Evolutionary conservation across 768 basidiomycete genomes (phyloP), one percentile per base, ranked within the genome.

Genomic region (Naematelia aurantialba): DNA sequence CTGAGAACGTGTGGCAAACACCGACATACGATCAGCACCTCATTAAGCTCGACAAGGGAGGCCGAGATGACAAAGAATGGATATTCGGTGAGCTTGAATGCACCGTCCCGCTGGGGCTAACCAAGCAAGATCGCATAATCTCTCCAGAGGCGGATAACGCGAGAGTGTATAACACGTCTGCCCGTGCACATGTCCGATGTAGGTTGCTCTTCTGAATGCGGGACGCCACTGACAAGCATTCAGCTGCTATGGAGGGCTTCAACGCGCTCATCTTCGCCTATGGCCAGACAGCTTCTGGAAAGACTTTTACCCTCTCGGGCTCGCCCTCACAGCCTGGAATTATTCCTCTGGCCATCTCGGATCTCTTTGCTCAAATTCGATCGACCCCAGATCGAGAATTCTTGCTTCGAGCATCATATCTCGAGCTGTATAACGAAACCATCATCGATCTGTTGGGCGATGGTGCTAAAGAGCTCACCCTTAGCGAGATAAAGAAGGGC

Each of bases 211-310:
- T 5, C 47, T 27, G n/a, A 31, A 17, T 22, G 25, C 10, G 22
- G 26, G 17, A 26, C 10, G 12, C n/a, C n/a, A 17, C 19, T 65
- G 52, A 14, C 65, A 69, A 11, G 62, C 61, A 65, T 17, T 58
- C 66, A 57, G 89, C 92, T 2, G 91, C 93, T 10, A 96, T 98
- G 91, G 89, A 91, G 52, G 96, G 96, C 17, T 98, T 85, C 81
- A 97, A 98, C 76, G 85, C 92, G 5, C 89, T 98, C 63, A 84
- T 97, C 44, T 99, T 99, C 68, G 94, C 96, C 19, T 80, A 80
- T 55, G 80, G 80, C 21, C 94, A 98, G 75, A 98, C 96, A 0
- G 87, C 85, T 4, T 84, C 83, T 29, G 87, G 87, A 52, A 88
- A 88, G 78, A 87, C 87, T 0, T 85, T 85, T 66, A 87, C 86